Base-by-base conservation (phyloP, 805 yeast species). In the Vanderwaltozyma tropicalis region DNA sequence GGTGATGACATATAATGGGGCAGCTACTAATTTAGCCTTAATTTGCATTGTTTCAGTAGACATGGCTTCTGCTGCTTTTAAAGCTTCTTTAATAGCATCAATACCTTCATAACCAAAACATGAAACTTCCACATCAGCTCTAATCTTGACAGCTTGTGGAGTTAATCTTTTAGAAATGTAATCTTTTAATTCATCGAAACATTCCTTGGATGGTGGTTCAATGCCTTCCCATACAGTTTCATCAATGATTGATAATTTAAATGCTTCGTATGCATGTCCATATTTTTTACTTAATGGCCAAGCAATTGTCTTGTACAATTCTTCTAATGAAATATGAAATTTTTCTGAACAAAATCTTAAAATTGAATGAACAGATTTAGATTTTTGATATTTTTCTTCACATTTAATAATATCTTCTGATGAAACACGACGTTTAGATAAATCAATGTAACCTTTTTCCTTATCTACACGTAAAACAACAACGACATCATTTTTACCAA, bases 261-360 rank as follows among this genome's bases (percentile, higher is more conserved):
- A 92, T 25, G 96, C 97, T 59, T 89, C 97, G 60, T 87, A 87
- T 18, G 96, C 95, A 62, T 92, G 97, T 43, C 98, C 97, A 59
- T 74, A 92, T 62, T 82, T 88, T 64, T 82, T 78, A 67, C 94
- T 85, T 63, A 92, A 73, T 31, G 98, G 98, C 98, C 98, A 92
- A 22, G 96, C 97, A 55, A 89, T 76, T 21, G 84, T 72, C 64
- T 80, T 78, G 65, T 92, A 92, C 61, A 92, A 70, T 18, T 71
- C 71, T 65, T 89, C 96, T 57, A 92, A 73, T 28, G 95, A 76
- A 37, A 87, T 70, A 59, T 81, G 81, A 67, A 85, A 89, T 63
- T 89, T 92, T 63, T 92, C 98, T 40, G 98, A 96, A 64, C 96
- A 92, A 64, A 92, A 96, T 65, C 98, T 82, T 59, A 92, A 71